Evolutionary conservation across 352 stramenopile species (phyloP).

Genomic region (Globisporangium megalacanthum): DNA sequence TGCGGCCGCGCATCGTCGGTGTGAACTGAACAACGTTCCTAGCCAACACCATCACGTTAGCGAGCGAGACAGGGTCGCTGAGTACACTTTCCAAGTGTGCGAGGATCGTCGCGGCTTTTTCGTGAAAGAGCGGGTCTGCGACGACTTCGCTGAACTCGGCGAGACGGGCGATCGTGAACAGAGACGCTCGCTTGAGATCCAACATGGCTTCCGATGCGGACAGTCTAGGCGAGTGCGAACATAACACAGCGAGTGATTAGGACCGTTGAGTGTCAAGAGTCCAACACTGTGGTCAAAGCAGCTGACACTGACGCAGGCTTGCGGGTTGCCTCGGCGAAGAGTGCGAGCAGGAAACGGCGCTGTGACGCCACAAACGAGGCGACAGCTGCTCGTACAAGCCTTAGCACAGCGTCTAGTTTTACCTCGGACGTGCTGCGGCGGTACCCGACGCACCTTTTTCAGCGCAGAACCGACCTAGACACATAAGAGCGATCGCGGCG

Average conservation of each 20-base stretch:
- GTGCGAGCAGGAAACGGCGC: slow-evolving; percentile 7
- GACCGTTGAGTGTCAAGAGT: not conserved
- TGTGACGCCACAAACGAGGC: slow-evolving; percentile 6
- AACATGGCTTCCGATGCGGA: not conserved
- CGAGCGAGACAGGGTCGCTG: slow-evolving; percentile 7
- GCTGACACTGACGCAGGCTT: not conserved
- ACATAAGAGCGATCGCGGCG: slow-evolving; percentile 1
- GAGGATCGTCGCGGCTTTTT: slow-evolving; percentile 20
- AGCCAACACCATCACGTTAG: slow-evolving; percentile 24
- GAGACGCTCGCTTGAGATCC: slow-evolving; percentile 19
- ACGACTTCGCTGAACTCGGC: slow-evolving; percentile 22
- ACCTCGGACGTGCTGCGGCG: not conserved
- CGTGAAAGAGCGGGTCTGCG: slow-evolving; percentile 23
- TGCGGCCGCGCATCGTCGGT: slow-evolving; percentile 19
- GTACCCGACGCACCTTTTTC: slow-evolving; percentile 6
- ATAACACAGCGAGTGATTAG: not conserved
- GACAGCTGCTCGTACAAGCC: slow-evolving; percentile 1
- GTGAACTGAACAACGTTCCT: slow-evolving; percentile 22
- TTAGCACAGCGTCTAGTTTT: not conserved
- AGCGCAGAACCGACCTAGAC: slow-evolving; percentile 12
- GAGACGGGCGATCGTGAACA: slow-evolving; percentile 25
- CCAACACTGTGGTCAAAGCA: too few species aligned
- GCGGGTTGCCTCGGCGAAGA: slow-evolving; percentile 2
- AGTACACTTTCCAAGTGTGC: not conserved
- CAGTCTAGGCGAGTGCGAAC: too few species aligned